Conservation (phyloP, 2,329 filamentous ascomycete species). For the Colletotrichum cuscutae region DNA sequence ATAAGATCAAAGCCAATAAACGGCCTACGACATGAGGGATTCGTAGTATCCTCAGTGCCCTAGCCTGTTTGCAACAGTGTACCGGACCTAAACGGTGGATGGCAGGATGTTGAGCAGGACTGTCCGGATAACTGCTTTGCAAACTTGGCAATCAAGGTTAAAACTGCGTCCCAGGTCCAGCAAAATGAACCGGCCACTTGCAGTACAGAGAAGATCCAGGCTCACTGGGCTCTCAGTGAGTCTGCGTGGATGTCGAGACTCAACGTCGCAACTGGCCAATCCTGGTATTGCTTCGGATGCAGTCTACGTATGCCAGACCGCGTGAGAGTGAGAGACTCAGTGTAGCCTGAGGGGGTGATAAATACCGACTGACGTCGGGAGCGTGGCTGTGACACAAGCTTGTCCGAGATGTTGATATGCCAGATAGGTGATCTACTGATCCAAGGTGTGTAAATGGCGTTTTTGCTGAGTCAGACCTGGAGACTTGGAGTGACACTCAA, state of each 20-base stretch:
- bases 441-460: not conserved
- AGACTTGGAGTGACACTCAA: slow-evolving; percentile 1
- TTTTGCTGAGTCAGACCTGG: slow-evolving; percentile 26
- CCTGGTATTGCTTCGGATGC: not conserved
- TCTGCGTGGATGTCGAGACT: not conserved
- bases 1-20: not conserved
- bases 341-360: not conserved
- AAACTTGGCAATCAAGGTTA: not conserved
- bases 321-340: not conserved
- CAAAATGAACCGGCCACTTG: not conserved
- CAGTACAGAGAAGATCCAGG: not conserved
- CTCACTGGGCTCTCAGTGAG: not conserved
- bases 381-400: slow-evolving; percentile 14
- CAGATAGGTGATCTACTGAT: not conserved
- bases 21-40: not conserved
- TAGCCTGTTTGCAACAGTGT: slow-evolving; percentile 1
- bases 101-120: not conserved
- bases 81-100: not conserved
- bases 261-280: not conserved
- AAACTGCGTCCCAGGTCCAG: not conserved
- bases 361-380: not conserved
- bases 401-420: not conserved
- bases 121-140: not conserved
- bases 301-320: not conserved
- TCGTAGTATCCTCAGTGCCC: slow-evolving; percentile 9